Percentiles rank a stretch among this genome's conserved stretches.
Conservation (phyloP, 495 filamentous ascomycete species). For the Immersiella caudata region DNA sequence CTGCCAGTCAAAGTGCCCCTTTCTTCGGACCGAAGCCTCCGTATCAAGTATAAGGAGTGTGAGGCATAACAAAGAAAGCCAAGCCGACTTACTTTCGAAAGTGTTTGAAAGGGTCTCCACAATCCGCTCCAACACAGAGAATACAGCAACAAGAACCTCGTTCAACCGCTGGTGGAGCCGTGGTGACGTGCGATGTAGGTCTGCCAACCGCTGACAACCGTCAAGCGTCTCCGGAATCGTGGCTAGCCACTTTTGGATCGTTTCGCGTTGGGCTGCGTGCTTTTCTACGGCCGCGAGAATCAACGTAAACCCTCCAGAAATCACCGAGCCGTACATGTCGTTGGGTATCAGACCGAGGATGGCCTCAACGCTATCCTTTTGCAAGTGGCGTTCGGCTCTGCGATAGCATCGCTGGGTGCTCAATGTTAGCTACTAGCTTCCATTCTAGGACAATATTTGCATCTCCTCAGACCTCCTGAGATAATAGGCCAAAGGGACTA, state of each 20-base stretch:
- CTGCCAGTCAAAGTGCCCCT: too few species aligned
- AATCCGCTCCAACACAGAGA: slow-evolving; percentile 24
- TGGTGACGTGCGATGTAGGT: slow-evolving; percentile 8
- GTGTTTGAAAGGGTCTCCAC: slow-evolving; percentile 21
- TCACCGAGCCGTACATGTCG: slow-evolving; percentile 27
- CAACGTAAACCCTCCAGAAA: slow-evolving; percentile 27
- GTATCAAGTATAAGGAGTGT: too few species aligned
- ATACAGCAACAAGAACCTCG: slow-evolving; percentile 24
- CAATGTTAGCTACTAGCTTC: too few species aligned
- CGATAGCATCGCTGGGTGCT: slow-evolving; percentile 18
- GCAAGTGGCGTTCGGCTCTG: slow-evolving; percentile 12
- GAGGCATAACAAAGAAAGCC: neutral
- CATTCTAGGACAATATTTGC: too few species aligned
- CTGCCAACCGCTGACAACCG: slow-evolving; percentile 14
- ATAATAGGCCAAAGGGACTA: too few species aligned
- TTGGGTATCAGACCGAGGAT: slow-evolving; percentile 24
- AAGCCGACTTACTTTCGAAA: slow-evolving; percentile 10
- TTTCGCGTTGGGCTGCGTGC: slow-evolving; percentile 18
- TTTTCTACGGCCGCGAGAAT: slow-evolving; percentile 23
- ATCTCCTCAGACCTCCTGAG: too few species aligned
- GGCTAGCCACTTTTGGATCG: slow-evolving; percentile 20
- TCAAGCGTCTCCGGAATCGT: slow-evolving; percentile 24
- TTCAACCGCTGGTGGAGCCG: slow-evolving; percentile 15
- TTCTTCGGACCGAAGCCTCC: too few species aligned
- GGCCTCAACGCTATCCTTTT: neutral